Base-by-base conservation (phyloP, 2,329 filamentous ascomycete genomes). In the Hymenoscyphus occultus region DNA sequence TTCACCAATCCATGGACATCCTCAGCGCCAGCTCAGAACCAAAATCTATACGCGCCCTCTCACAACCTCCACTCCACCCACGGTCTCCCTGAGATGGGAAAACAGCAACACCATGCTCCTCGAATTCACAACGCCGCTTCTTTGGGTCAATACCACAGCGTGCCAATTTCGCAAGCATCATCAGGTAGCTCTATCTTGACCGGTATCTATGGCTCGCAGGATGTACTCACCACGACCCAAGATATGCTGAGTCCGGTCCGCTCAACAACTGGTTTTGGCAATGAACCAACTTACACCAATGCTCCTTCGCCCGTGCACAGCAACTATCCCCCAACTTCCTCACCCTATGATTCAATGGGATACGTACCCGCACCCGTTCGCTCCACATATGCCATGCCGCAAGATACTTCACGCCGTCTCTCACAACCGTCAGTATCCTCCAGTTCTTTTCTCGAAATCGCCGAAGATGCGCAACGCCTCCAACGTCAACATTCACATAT, bases 1-100 rank as follows among this genome's bases (percentile, higher is more conserved):
- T 97, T 97, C 81, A 93, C 90, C 74, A 95, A 97, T 78, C 93
- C 93, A 54, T 97, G 93, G 93, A 82, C 82, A 59, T 85, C 91
- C 64, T 84, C 83, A 58, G 77, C 82, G 12, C 77, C 82, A 28
- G 73, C 80, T 39, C 70, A 78, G 63, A 76, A 76, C 68, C 82
- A 86, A 80, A 78, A 82, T 82, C 79, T 93, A 83, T 84, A 89
- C 83, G 75, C 83, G 76, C 78, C 74, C 73, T 82, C 77, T 80
- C 88, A 76, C 80, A 89, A 75, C 72, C 54, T 39, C 16, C 32
- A 16, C 28, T 84, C 82, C 70, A 81, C 83, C 71, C 80, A 89
- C 72, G 81, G 81, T 71, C 78, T 88, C 72, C 83, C 84, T 72
- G 81, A 83, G 61, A 76, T 86, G 73, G 78, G 83, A 68, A 85